Percentiles rank a stretch among this genome's conserved stretches.
Evolutionary conservation across 2,329 filamentous ascomycete genomes (phyloP).

Genomic region (Verticillium klebahnii): DNA sequence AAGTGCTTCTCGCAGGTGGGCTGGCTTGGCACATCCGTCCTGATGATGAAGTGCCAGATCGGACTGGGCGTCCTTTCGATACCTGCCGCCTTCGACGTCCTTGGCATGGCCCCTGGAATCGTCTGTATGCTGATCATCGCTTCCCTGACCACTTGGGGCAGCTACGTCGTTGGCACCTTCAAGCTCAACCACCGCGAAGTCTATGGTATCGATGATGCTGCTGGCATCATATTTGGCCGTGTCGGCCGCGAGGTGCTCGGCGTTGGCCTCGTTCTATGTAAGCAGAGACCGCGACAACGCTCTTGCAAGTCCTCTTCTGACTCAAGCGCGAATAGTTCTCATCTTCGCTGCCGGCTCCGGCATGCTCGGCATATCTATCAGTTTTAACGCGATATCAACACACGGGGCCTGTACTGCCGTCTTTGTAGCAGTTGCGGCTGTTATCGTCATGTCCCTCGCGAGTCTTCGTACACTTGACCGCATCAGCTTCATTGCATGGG

Average conservation of each 20-base stretch:
- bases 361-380: slow-evolving; percentile 35
- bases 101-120: slow-evolving; percentile 44
- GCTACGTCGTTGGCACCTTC: slow-evolving; percentile 43
- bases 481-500: slow-evolving; percentile 27
- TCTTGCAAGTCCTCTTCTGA: not conserved
- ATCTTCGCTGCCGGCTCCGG: slow-evolving; percentile 30
- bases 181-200: slow-evolving; percentile 44
- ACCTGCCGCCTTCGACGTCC: slow-evolving; percentile 35
- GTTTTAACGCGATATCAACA: slow-evolving; percentile 31
- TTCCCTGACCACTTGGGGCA: slow-evolving; percentile 41
- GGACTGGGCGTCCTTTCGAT: slow-evolving; percentile 44
- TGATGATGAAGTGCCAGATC: slow-evolving; percentile 42
- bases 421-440: slow-evolving; percentile 30
- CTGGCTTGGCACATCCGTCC: slow-evolving; percentile 34
- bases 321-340: slow-evolving; percentile 12
- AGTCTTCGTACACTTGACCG: slow-evolving; percentile 25
- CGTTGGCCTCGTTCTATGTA: slow-evolving; percentile 27
- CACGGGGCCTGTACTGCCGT: slow-evolving; percentile 34
- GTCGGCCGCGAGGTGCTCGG: slow-evolving; percentile 38
- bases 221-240: slow-evolving; percentile 40
- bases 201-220: slow-evolving; percentile 49
- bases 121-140: slow-evolving; percentile 34
- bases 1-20: slow-evolving; percentile 24
- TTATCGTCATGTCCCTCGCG: slow-evolving; percentile 23
- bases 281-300: not conserved